Evolutionary conservation across 306 rosid genomes (phyloP).

Genomic region (Vigna angularis): DNA sequence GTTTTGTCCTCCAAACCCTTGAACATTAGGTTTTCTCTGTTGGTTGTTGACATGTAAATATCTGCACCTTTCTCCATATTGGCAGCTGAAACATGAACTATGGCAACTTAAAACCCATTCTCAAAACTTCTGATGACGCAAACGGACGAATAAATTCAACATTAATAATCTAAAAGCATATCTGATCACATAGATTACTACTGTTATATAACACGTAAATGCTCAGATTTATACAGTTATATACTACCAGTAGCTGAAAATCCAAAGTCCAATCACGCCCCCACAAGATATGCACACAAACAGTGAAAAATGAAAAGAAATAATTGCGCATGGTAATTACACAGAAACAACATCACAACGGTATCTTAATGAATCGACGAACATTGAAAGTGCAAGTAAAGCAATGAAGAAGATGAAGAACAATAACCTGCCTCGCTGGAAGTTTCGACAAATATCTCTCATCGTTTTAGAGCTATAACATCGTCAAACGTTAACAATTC

Average conservation of each 20-base stretch:
- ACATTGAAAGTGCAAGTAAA: neutral
- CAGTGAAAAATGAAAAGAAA: neutral
- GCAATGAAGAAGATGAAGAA: conserved; percentile 32
- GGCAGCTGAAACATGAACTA: conserved; percentile 65
- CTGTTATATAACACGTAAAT: neutral
- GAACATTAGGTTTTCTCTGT: conserved; percentile 55
- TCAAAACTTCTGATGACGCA: neutral
- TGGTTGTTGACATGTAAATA: conserved; percentile 57
- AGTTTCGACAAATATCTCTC: conserved; percentile 39
- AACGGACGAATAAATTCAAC: conserved; percentile 1
- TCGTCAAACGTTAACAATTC: neutral
- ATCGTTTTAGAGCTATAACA: neutral
- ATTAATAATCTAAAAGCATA: neutral
- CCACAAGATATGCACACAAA: neutral
- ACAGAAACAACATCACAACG: neutral
- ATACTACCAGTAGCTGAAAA: neutral
- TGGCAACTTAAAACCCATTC: neutral
- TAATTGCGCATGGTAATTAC: neutral
- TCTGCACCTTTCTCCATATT: conserved; percentile 76
- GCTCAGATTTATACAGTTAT: neutral
- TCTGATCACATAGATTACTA: neutral
- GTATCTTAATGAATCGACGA: neutral
- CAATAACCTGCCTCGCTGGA: conserved; percentile 53
- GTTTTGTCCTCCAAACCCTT: conserved; percentile 44
- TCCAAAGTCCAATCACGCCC: neutral